Base-by-base conservation (phyloP, 768 basidiomycete genomes). In the Calocera cornea region DNA sequence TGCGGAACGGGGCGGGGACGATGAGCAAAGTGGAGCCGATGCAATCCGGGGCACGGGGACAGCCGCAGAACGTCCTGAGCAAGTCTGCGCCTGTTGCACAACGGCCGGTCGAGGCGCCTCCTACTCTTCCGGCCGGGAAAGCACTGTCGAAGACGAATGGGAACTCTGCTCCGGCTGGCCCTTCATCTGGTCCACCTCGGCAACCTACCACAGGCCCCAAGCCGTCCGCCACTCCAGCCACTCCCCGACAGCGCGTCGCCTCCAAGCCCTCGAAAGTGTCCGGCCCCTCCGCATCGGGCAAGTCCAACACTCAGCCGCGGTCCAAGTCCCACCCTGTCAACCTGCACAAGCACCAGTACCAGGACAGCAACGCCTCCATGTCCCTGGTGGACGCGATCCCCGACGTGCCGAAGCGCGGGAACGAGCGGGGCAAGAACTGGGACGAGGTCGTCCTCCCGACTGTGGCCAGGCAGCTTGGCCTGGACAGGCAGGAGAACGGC, bases 211-310 rank as follows among this genome's bases (percentile, higher is more conserved):
- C 54, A 27, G n/a, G n/a, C n/a, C 22, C 49, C 49, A 60, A 60
- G 19, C 54, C 54, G 19, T 14, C 36, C 36, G 19, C 16, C 5
- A 47, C 44, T 11, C 24, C 54, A 11, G 54, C 54, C 2, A n/a
- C n/a, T n/a, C 5, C 54, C 8, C 24, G 54, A 19, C 54, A 60
- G 19, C 54, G 54, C 31, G 54, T 60, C 5, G 54, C 54, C 31
- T 60, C 54, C 54, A 60, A 60, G 54, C 54, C 54, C 16, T 60
- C 54, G 8, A 60, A 60, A 60, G 54, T 60, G 5, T 60, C 54
- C 31, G 54, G 54, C 31, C 54, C 54, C 14, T 12, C 54, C 10
- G 54, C 31, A 11, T 60, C 54, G 7, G 27, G 27, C 16, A 60
- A 60, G 31, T 11, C 14, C 27, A 60, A 60, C 54, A 27, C 54